phyloP scores from a whole-genome alignment of 805 yeast genomes.

The Alloascoidea hylecoeti region DNA sequence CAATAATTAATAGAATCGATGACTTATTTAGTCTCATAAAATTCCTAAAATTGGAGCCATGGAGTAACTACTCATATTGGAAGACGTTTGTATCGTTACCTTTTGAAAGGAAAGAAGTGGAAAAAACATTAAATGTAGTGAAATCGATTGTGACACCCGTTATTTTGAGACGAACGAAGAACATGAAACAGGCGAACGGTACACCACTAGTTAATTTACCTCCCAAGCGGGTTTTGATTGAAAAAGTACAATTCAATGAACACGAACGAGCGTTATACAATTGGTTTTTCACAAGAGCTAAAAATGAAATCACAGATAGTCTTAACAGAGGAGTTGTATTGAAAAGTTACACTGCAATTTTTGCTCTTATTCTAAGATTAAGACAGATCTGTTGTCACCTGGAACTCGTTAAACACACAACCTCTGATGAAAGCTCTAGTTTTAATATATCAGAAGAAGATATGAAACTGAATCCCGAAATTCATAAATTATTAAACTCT shows the following conservation, averaged over 20 bases:
- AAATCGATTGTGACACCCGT: slow-evolving; percentile 78
- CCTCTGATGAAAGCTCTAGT: not conserved
- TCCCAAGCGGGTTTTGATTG: slow-evolving; percentile 54
- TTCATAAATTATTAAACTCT: not conserved
- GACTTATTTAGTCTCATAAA: slow-evolving; percentile 70
- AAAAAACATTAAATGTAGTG: slow-evolving; percentile 70
- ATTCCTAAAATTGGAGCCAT: slow-evolving; percentile 73
- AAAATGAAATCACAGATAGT: slow-evolving; percentile 19
- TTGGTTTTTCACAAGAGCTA: slow-evolving; percentile 56
- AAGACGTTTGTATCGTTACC: slow-evolving; percentile 73
- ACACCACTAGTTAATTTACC: slow-evolving; percentile 66
- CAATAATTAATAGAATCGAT: slow-evolving; percentile 77
- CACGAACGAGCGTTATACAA: slow-evolving; percentile 54
- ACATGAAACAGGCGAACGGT: slow-evolving; percentile 66
- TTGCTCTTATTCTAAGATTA: slow-evolving; percentile 70
- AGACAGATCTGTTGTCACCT: slow-evolving; percentile 86
- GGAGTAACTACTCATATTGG: slow-evolving; percentile 83
- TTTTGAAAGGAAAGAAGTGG: slow-evolving; percentile 58
- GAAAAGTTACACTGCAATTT: slow-evolving; percentile 60
- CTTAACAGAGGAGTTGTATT: slow-evolving; percentile 41
- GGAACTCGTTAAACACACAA: slow-evolving; percentile 32
- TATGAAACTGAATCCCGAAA: not conserved
- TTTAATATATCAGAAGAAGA: not conserved
- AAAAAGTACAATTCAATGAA: slow-evolving; percentile 50
- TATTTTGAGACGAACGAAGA: slow-evolving; percentile 71